Evolutionary conservation across 345 rosid species (phyloP), one percentile per base, ranked within the genome.

Genomic region (Rhodamnia rubescens): DNA sequence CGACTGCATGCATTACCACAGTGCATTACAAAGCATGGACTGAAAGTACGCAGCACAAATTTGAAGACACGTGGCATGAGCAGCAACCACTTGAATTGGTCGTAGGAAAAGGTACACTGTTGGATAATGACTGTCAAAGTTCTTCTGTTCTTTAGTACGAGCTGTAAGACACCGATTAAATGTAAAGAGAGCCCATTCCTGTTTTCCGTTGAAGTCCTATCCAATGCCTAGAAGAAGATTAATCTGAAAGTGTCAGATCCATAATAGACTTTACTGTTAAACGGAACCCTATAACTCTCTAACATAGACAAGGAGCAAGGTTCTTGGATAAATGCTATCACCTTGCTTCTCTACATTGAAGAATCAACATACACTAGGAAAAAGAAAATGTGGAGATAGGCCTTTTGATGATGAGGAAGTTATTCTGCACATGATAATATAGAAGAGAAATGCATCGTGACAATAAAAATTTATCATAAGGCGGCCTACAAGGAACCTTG

Each of bases 21-120:
- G 99, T 95, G 92, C 98, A 97, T 89, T 95, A 94, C 86, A 94
- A 90, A 89, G 98, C 91, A 87, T 97, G 99, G 99, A 87, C 95
- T 42, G 93, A 95, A 89, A 86, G 92, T 89, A 90, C 94, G 22
- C 93, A 88, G 87, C 99, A 97, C 89, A 95, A 97, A 87, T 95
- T 95, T 85, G 99, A 95, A 83, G 99, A 95, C 85, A 95, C 98
- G 29, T 92, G 99, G 97, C 91, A 90, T 61, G 98, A 97, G 84
- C 98, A 94, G 86, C 97, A 92, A 74, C 98, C 97, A 14, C 81
- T 93, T 88, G 98, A 94, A 89, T 86, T 95, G 93, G 90, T 95
- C 57, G 61, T 95, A 87, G 98, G 98, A 49, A 97, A 95, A 95
- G 99, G 97, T 95, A 91, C 84, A 74, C 85, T 52, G 36, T 58